Evolutionary conservation across 2,329 filamentous ascomycete species (phyloP).

Genomic region (Ilyonectria robusta): DNA sequence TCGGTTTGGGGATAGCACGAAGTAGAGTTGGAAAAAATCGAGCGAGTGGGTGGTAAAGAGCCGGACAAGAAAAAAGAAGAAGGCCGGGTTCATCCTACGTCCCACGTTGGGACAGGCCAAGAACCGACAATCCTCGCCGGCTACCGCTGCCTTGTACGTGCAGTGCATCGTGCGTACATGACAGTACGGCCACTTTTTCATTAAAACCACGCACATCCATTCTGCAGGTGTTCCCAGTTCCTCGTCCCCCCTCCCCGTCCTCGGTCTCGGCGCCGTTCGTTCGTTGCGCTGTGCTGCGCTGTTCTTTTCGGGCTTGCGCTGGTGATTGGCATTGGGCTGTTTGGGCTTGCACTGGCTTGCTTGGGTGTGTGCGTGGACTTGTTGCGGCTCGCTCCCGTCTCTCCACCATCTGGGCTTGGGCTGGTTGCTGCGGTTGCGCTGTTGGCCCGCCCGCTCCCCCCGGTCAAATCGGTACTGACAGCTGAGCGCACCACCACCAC

Average conservation of each 20-base stretch:
- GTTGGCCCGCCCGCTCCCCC: slow-evolving; percentile 38
- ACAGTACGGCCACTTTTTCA: slow-evolving; percentile 36
- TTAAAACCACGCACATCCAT: slow-evolving; percentile 35
- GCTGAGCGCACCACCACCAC: slow-evolving; percentile 28
- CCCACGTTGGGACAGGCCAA: slow-evolving; percentile 2
- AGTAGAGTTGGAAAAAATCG: slow-evolving; percentile 16
- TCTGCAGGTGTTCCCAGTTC: slow-evolving; percentile 32
- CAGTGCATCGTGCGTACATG: slow-evolving; percentile 22
- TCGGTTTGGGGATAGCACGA: slow-evolving; percentile 21
- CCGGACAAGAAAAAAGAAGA: background rate
- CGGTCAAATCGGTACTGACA: slow-evolving; percentile 26
- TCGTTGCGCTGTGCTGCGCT: slow-evolving; percentile 26
- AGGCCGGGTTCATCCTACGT: slow-evolving; percentile 6
- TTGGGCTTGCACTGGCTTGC: slow-evolving; percentile 6
- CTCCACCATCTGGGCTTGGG: slow-evolving; percentile 28
- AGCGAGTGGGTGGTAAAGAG: slow-evolving; percentile 7
- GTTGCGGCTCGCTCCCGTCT: slow-evolving; percentile 26
- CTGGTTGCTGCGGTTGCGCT: slow-evolving; percentile 48
- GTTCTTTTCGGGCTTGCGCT: slow-evolving; percentile 3
- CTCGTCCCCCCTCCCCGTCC: background rate
- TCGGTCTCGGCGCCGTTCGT: slow-evolving; percentile 12
- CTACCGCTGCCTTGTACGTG: slow-evolving; percentile 22
- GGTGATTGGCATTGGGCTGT: slow-evolving; percentile 6
- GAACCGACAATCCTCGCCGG: slow-evolving; percentile 3
- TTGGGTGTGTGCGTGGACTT: slow-evolving; percentile 4